Base-by-base conservation (phyloP, 305 asterid species). In the Ilex paraguariensis region DNA sequence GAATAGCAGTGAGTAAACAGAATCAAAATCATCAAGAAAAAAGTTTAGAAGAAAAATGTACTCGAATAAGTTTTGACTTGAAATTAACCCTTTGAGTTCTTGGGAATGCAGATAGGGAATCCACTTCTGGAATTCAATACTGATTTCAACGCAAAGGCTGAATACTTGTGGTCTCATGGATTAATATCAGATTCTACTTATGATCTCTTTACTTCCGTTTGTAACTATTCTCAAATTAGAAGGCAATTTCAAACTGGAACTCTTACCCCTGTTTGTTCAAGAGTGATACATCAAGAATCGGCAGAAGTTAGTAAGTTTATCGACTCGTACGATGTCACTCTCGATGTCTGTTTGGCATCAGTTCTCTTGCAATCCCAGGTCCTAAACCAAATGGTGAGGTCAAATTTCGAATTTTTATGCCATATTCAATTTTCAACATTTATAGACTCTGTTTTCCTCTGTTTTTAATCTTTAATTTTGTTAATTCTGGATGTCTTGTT, bases 111-210 rank as follows among this genome's bases (percentile, higher is more conserved):
- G 28, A 21, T 21, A 21, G 28, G 28, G 28, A 21, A 21, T 21
- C 28, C 28, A 21, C 28, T 55, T 3, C 78, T 83, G 11, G 89
- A 83, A 53, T 83, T 78, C 79, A 48, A 78, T 44, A 78, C 82
- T 2, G 86, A 83, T 66, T 80, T 80, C 80, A 83, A 83, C 68
- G 73, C 86, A 13, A 55, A 78, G 70, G 81, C 84, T 1, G 86
- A 78, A 61, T 21, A 21, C 28, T 21, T 21, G 28, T 21, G 28
- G 28, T 21, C 28, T 21, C 28, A 21, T 21, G 28, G 28, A 21
- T 21, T 21, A 21, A 21, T 21, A 21, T 21, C 28, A 21, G 28
- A 21, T 21, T 21, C 2, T 80, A 61, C 86, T 8, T 74, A 51
- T 21, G 10, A 70, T 11, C 66, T 68, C 36, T 76, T 81, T 28